Conservation (phyloP, 1,284 basidiomycete genomes). For the Trametes sp. region DNA sequence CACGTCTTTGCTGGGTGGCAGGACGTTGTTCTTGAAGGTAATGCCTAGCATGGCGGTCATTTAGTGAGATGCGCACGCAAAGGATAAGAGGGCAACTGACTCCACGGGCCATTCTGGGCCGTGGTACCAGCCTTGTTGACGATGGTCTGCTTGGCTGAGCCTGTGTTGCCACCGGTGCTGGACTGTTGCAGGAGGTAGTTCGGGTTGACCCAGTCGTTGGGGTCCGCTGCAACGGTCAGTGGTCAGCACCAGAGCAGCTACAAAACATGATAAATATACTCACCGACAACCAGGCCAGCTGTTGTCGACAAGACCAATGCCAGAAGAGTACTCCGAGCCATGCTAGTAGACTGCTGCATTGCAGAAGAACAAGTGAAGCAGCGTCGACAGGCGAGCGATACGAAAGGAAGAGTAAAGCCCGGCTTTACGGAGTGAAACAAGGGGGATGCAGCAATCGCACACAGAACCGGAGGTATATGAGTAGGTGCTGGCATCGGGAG, state of each 20-base stretch:
- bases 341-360: slow-evolving; percentile 7
- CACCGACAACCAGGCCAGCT: slow-evolving; percentile 28
- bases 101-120: slow-evolving; percentile 59
- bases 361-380: neutral
- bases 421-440: slow-evolving; percentile 15
- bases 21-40: slow-evolving; percentile 30
- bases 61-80: neutral
- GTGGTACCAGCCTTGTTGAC: slow-evolving; percentile 52
- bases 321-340: neutral
- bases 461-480: too few relatives aligned
- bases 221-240: slow-evolving; percentile 30
- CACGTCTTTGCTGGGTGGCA: slow-evolving; percentile 48
- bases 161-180: slow-evolving; percentile 42
- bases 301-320: slow-evolving; percentile 21
- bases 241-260: neutral
- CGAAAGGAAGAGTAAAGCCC: slow-evolving; percentile 14
- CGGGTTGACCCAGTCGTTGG: slow-evolving; percentile 46
- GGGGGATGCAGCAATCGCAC: neutral
- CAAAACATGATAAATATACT: slow-evolving; percentile 3
- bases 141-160: slow-evolving; percentile 52
- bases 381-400: neutral
- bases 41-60: slow-evolving; percentile 27
- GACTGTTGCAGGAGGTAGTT: slow-evolving; percentile 41
- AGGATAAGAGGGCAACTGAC: slow-evolving; percentile 39
- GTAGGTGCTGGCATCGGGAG: neutral